These are phyloP conservation scores for Theileria equi DNA, from an alignment of 169 alveolate genomes.

Conservation along the genomic window DNA sequence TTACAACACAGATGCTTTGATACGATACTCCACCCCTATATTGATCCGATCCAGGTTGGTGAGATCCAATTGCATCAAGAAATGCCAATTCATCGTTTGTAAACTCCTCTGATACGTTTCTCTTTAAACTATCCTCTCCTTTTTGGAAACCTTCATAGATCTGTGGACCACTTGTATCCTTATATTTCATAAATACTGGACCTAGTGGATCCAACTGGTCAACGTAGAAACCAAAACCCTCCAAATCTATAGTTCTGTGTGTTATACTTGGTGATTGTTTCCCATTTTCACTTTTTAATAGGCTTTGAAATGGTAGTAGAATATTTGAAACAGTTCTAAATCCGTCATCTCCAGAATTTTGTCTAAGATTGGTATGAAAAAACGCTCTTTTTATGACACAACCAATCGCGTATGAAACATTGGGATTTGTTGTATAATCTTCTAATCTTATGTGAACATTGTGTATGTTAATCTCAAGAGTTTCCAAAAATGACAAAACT, in stretches of 20 bases:
- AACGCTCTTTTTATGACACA: slow-evolving; percentile 33
- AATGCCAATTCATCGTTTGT: not conserved
- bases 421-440: slow-evolving; percentile 61
- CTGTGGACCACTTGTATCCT: not conserved
- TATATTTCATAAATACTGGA: slow-evolving; percentile 3
- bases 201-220: slow-evolving; percentile 55
- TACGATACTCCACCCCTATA: not conserved
- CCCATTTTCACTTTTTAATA: slow-evolving; percentile 38
- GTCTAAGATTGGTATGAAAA: slow-evolving; percentile 17
- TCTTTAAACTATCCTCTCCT: not conserved
- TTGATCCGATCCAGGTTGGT: not conserved
- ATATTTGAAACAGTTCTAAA: not conserved
- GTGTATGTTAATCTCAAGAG: slow-evolving; percentile 42
- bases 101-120: not conserved
- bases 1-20: not conserved
- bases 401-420: slow-evolving; percentile 55
- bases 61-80: not conserved
- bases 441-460: slow-evolving; percentile 67
- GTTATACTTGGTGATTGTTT: slow-evolving; percentile 13
- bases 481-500: slow-evolving; percentile 59
- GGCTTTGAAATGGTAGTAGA: slow-evolving; percentile 35
- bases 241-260: slow-evolving; percentile 42
- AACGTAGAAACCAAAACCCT: slow-evolving; percentile 51
- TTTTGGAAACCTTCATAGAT: not conserved
- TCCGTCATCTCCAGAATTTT: not conserved